Percentiles rank a stretch among this genome's conserved stretches.
These are phyloP conservation scores for Fonsecaea nubica DNA, from an alignment of 2,329 filamentous ascomycete genomes.

Conservation along the genomic window DNA sequence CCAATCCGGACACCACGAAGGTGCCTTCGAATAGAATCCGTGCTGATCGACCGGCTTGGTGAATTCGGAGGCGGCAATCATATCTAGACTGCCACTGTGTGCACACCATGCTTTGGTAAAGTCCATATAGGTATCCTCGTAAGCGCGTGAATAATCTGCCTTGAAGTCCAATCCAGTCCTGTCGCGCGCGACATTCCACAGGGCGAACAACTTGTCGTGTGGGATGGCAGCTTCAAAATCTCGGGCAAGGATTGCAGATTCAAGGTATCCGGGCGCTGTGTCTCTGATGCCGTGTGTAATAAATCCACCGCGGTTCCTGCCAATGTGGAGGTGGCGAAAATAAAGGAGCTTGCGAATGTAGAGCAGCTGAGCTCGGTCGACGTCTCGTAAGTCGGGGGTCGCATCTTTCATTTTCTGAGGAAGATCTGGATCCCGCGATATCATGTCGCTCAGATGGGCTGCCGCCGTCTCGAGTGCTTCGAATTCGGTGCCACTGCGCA, in stretches of 20 bases:
- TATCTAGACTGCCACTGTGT: constrained; percentile 14
- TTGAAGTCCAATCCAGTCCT: constrained; percentile 7
- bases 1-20: constrained; percentile 23
- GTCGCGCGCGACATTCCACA: constrained; percentile 21
- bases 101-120: constrained; percentile 17
- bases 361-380: background rate
- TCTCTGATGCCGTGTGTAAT: constrained; percentile 2
- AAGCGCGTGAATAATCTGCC: constrained; percentile 11
- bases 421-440: constrained; percentile 3
- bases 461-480: constrained; percentile 12
- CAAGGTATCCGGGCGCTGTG: constrained; percentile 17
- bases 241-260: constrained; percentile 11
- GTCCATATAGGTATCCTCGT: constrained; percentile 8
- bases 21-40: constrained; percentile 10
- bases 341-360: constrained; percentile 21
- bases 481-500: constrained; percentile 1
- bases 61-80: constrained; percentile 16
- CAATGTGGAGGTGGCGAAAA: constrained; percentile 18
- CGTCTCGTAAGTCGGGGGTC: background rate
- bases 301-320: background rate
- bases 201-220: constrained; percentile 18
- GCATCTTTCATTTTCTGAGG: constrained; percentile 10
- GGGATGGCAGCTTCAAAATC: constrained; percentile 19
- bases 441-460: constrained; percentile 16
- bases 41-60: background rate